Evolutionary conservation across 1,284 basidiomycete genomes (phyloP).

Genomic region (Sanghuangporus sanghuang): DNA sequence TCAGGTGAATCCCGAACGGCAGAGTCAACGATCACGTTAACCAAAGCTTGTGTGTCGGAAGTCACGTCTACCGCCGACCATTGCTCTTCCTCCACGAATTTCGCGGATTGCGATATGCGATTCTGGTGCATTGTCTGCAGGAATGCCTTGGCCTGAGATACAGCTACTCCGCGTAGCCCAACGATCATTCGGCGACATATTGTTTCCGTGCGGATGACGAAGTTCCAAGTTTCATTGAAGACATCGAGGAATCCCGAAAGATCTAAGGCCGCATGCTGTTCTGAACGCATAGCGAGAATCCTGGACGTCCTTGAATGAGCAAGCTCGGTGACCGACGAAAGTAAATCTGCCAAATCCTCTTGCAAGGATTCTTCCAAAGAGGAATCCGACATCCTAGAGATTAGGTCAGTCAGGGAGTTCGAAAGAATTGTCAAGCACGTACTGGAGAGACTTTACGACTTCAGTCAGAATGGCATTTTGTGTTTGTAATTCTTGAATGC

Average conservation of each 20-base stretch:
- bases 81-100: conserved; percentile 87
- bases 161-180: conserved; percentile 77
- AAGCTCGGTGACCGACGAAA: conserved; percentile 79
- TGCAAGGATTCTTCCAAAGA: conserved; percentile 42
- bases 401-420: conserved; percentile 4
- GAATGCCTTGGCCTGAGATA: conserved; percentile 86
- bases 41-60: conserved; percentile 59
- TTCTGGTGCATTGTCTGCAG: conserved; percentile 81
- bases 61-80: conserved; percentile 83
- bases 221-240: conserved; percentile 85
- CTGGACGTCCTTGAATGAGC: conserved; percentile 80
- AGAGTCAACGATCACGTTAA: conserved; percentile 72
- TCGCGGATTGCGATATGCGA: conserved; percentile 80
- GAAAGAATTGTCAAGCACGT: conserved; percentile 21
- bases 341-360: conserved; percentile 64
- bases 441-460: conserved; percentile 51
- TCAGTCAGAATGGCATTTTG: conserved; percentile 62
- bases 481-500: conserved; percentile 66
- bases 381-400: conserved; percentile 31
- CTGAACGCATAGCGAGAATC: conserved; percentile 69
- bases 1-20: conserved; percentile 80
- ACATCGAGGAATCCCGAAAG: conserved; percentile 75
- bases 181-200: conserved; percentile 89
- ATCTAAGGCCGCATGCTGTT: conserved; percentile 72
- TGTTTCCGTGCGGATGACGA: conserved; percentile 83